phyloP scores from a whole-genome alignment of 1,284 basidiomycete species.

The Ceratorhiza oryzae-sativae region DNA sequence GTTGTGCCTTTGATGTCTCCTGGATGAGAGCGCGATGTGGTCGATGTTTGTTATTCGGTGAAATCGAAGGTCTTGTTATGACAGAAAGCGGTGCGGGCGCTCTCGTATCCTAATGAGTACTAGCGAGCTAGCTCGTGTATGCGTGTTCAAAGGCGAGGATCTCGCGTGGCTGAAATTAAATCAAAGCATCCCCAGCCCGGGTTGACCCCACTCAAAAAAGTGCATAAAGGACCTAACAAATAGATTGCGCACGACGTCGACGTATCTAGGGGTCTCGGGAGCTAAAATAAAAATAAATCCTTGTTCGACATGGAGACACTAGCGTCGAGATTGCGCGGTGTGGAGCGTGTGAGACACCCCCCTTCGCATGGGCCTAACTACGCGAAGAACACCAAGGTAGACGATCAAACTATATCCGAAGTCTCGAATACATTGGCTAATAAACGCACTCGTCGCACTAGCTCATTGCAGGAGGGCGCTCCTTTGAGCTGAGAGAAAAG shows the following conservation, averaged over 20 bases:
- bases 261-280: not conserved
- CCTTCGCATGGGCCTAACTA: not conserved
- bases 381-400: conserved; percentile 4
- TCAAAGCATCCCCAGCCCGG: not conserved
- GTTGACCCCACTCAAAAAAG: not conserved
- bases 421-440: not conserved
- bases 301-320: not conserved
- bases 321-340: not conserved
- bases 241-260: not conserved
- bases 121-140: not conserved
- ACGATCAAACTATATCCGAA: not conserved
- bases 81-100: not conserved
- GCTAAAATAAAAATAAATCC: not conserved
- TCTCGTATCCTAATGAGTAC: not conserved
- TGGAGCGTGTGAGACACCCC: not conserved
- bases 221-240: conserved; percentile 4
- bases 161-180: conserved; percentile 2
- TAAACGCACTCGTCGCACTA: not conserved
- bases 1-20: not conserved
- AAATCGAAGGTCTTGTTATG: not conserved
- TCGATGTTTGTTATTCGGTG: not conserved
- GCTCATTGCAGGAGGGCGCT: not conserved
- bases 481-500: not conserved
- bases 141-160: not conserved
- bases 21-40: not conserved